phyloP scores from a whole-genome alignment of 1,284 basidiomycete species.

The Moesziomyces globuligerus region DNA sequence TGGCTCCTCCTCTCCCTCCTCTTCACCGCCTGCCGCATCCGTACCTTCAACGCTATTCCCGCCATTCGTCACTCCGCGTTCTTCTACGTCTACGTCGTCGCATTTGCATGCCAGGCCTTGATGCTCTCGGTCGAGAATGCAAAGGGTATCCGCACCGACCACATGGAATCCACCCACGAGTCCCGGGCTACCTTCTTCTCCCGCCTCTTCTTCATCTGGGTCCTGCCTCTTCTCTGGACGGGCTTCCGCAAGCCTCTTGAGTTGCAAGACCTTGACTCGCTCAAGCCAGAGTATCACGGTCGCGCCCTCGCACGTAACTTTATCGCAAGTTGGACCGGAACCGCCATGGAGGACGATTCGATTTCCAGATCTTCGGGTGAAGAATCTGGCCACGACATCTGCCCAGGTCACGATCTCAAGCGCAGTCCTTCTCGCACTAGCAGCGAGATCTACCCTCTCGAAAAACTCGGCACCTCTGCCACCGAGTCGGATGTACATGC shows the following conservation, averaged over 20 bases:
- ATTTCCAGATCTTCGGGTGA: neutral
- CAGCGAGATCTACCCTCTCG: constrained; percentile 19
- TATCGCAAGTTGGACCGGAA: constrained; percentile 30
- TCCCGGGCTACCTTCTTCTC: constrained; percentile 51
- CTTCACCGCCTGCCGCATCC: constrained; percentile 45
- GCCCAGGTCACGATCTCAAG: constrained; percentile 6
- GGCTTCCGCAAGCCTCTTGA: constrained; percentile 41
- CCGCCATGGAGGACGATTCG: neutral
- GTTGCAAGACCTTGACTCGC: constrained; percentile 41
- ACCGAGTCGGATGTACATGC: neutral
- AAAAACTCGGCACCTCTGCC: constrained; percentile 14
- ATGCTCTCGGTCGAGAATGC: constrained; percentile 51
- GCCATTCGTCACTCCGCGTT: constrained; percentile 25
- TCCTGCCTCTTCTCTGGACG: constrained; percentile 40
- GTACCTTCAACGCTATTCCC: constrained; percentile 42
- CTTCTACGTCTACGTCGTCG: constrained; percentile 35
- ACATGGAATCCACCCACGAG: constrained; percentile 38
- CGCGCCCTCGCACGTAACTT: constrained; percentile 23
- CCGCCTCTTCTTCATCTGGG: constrained; percentile 51
- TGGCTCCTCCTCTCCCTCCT: constrained; percentile 45
- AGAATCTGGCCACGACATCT: neutral
- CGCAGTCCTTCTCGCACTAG: constrained; percentile 10
- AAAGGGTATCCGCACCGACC: constrained; percentile 19
- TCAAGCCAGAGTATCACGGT: constrained; percentile 40
- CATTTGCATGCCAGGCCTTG: constrained; percentile 34